Percentiles rank a stretch among this genome's conserved stretches.
Evolutionary conservation across 148 eudicot genomes (phyloP).

Genomic region (Salicornia ramosissima): DNA sequence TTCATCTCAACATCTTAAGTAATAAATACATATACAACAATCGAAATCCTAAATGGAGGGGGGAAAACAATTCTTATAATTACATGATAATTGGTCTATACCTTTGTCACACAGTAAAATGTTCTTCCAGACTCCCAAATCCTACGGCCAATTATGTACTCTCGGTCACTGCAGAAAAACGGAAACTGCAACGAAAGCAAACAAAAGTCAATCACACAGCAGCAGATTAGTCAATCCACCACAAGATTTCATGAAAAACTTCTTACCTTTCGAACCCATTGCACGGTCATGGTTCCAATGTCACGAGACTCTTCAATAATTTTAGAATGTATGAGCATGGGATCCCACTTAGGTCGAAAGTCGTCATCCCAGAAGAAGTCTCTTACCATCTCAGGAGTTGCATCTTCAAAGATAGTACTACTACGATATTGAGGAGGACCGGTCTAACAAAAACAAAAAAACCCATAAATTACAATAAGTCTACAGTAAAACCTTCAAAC

Average conservation of each 20-base stretch:
- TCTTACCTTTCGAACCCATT: conserved; percentile 85
- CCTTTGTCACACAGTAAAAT: conserved; percentile 95
- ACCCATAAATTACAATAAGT: conserved; percentile 4
- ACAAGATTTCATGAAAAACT: not conserved
- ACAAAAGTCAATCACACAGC: conserved; percentile 11
- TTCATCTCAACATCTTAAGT: not conserved
- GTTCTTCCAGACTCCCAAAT: conserved; percentile 84
- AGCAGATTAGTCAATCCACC: not conserved
- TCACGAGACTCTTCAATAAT: conserved; percentile 66
- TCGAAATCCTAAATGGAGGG: not conserved
- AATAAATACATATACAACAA: not conserved
- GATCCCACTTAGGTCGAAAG: conserved; percentile 81
- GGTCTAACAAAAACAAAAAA: conserved; percentile 40
- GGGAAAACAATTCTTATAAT: not conserved
- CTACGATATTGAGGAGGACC: conserved; percentile 98
- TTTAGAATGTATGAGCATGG: conserved; percentile 61
- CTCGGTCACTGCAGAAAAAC: conserved; percentile 95
- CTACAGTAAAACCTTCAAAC: not conserved
- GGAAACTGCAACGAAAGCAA: conserved; percentile 63
- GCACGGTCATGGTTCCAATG: conserved; percentile 82
- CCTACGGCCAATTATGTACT: conserved; percentile 81
- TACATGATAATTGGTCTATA: conserved; percentile 17
- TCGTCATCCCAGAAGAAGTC: conserved; percentile 99
- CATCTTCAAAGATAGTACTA: conserved; percentile 87
- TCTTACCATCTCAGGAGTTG: conserved; percentile 82